These are phyloP conservation scores for Tylopilus orsonianus DNA, from an alignment of 1,284 basidiomycete genomes.

Conservation along the genomic window DNA sequence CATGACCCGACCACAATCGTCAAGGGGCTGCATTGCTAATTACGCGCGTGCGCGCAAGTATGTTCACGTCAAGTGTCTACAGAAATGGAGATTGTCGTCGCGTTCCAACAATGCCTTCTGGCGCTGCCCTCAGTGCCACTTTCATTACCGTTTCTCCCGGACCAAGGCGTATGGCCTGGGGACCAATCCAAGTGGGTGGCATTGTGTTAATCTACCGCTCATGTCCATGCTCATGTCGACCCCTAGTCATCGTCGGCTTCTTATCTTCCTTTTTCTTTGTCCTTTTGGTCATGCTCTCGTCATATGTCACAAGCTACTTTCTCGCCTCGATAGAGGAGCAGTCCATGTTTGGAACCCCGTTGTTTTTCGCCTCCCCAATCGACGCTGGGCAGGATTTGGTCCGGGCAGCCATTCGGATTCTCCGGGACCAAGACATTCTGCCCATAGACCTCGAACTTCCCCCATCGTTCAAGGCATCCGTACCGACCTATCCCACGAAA, in stretches of 20 bases:
- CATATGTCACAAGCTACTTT: constrained; percentile 68
- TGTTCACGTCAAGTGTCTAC: constrained; percentile 75
- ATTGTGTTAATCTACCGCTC: background rate
- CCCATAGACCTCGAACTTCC: constrained; percentile 41
- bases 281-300: constrained; percentile 64
- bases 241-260: constrained; percentile 61
- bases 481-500: constrained; percentile 14
- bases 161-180: constrained; percentile 69
- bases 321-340: constrained; percentile 41
- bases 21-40: constrained; percentile 16
- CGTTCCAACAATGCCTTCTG: constrained; percentile 62
- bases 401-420: constrained; percentile 59
- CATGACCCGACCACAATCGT: constrained; percentile 13
- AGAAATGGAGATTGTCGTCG: constrained; percentile 67
- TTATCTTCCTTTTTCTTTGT: constrained; percentile 67
- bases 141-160: constrained; percentile 69
- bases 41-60: constrained; percentile 42
- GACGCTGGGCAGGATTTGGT: constrained; percentile 63
- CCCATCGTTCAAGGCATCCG: constrained; percentile 11
- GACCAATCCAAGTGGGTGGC: constrained; percentile 61
- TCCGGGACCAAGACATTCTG: constrained; percentile 54
- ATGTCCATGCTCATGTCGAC: constrained; percentile 14
- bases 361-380: constrained; percentile 56
- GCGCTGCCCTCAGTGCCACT: constrained; percentile 73
- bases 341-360: constrained; percentile 42